Base-by-base conservation (phyloP, 306 rosid species). In the Glycyrrhiza uralensis region DNA sequence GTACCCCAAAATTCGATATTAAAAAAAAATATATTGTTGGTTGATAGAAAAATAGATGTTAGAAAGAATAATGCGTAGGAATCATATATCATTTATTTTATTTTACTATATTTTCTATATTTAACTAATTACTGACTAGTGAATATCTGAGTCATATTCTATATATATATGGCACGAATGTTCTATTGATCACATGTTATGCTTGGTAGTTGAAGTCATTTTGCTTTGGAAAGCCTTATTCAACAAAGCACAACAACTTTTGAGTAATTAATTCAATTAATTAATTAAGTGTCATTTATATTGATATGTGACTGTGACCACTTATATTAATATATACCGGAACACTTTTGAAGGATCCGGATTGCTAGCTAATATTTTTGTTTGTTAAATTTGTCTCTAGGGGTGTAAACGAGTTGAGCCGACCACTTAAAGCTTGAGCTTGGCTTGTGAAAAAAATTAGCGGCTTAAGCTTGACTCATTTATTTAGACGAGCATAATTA, bases 271-370 rank as follows among this genome's bases (percentile, higher is more conserved):
- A 46, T n/a, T n/a, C n/a, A 20, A 26, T 32, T 20, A 24, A 30
- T 8, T 69, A 32, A 30, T 58, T 32, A 33, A 33, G 46, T 28
- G 72, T 14, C 14, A 10, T 49, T n/a, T 38, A 61, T 61, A 63
- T 30, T 63, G 72, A 51, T 64, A 44, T 30, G 69, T 50, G 72
- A 50, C 65, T 50, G 33, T 32, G 82, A 42, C 63, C 69, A 64
- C 58, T 46, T 2, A 9, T 23, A 9, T 23, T 55, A 13, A 44
- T 41, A 7, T 39, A 24, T 42, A 32, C 18, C 39, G 59, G 59
- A 50, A 49, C 41, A 49, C 44, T n/a, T 10, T 36, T 2, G 17
- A 76, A 56, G 22, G 20, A 66, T 66, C 9, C 24, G 50, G 14
- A 23, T 46, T 18, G 33, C 13, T 50, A 29, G 20, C n/a, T 32